Evolutionary conservation across 2,329 filamentous ascomycete species (phyloP).

Genomic region (Exophiala bonariae): DNA sequence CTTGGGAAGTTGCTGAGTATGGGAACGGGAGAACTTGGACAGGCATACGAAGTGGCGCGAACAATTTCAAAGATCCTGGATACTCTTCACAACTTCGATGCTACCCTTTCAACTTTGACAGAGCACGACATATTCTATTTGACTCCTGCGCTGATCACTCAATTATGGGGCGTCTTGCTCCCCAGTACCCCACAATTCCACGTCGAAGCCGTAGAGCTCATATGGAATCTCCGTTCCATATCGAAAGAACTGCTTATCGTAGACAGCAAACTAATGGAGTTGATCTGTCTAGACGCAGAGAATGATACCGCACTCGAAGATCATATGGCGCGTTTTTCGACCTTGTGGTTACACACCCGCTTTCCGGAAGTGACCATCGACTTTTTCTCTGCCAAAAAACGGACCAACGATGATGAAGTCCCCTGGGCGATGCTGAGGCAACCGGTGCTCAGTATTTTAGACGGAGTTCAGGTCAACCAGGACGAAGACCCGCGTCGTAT

Average conservation of each 20-base stretch:
- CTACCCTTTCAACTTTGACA: constrained; percentile 25
- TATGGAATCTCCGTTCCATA: constrained; percentile 83
- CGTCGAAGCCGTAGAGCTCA: constrained; percentile 81
- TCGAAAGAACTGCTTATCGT: constrained; percentile 69
- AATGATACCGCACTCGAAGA: constrained; percentile 42
- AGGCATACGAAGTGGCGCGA: constrained; percentile 13
- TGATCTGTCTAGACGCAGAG: constrained; percentile 31
- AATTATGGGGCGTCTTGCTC: constrained; percentile 78
- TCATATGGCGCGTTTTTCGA: constrained; percentile 67
- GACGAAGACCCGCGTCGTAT: constrained; percentile 18
- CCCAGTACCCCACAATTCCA: constrained; percentile 88
- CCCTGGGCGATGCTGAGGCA: constrained; percentile 23
- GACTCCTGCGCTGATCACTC: constrained; percentile 66
- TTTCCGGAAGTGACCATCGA: constrained; percentile 22
- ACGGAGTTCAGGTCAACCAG: constrained; percentile 10
- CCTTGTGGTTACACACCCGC: constrained; percentile 77
- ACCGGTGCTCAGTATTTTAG: constrained; percentile 20
- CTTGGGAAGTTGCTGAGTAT: constrained; percentile 5
- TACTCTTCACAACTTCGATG: constrained; percentile 20
- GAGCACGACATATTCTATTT: constrained; percentile 56
- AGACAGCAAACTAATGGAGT: constrained; percentile 53
- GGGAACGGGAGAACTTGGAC: background rate
- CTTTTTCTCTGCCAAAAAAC: constrained; percentile 12
- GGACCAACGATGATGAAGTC: constrained; percentile 19
- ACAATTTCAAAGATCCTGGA: constrained; percentile 18